Conservation (phyloP, 306 rosid genomes). For the Chamaecrista fasciculata region DNA sequence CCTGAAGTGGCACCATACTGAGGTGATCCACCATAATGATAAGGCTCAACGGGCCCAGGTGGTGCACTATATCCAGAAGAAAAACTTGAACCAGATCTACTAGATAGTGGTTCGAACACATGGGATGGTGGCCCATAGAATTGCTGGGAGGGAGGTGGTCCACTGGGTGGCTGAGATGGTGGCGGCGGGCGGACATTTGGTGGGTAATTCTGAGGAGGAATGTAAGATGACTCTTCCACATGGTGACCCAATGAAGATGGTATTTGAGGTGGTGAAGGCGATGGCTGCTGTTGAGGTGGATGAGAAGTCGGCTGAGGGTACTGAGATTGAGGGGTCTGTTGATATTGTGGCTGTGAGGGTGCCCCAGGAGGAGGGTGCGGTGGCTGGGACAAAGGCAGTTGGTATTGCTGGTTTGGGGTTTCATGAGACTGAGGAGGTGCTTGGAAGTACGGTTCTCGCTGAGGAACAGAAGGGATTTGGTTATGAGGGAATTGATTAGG, state of each 20-base stretch:
- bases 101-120: constrained; percentile 51
- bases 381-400: constrained; percentile 57
- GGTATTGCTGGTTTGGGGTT: constrained; percentile 63
- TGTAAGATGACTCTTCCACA: constrained; percentile 65
- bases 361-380: constrained; percentile 46
- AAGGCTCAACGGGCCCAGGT: constrained; percentile 53
- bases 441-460: constrained; percentile 62
- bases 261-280: constrained; percentile 45
- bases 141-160: constrained; percentile 63
- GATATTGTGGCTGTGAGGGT: constrained; percentile 61
- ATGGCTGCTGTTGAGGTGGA: constrained; percentile 58
- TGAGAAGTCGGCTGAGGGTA: constrained; percentile 57
- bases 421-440: constrained; percentile 64
- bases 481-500: constrained; percentile 63
- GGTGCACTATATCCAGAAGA: constrained; percentile 64
- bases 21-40: constrained; percentile 61
- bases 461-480: constrained; percentile 60
- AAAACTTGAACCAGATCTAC: constrained; percentile 58
- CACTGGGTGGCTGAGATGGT: constrained; percentile 58
- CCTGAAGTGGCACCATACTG: constrained; percentile 54
- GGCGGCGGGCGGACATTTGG: constrained; percentile 62
- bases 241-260: constrained; percentile 65
- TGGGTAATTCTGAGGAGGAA: constrained; percentile 65
- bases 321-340: constrained; percentile 55
- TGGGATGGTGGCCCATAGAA: constrained; percentile 55